phyloP scores from a whole-genome alignment of 2,329 filamentous ascomycete genomes.

The Rhexocercosporidium sp. region DNA sequence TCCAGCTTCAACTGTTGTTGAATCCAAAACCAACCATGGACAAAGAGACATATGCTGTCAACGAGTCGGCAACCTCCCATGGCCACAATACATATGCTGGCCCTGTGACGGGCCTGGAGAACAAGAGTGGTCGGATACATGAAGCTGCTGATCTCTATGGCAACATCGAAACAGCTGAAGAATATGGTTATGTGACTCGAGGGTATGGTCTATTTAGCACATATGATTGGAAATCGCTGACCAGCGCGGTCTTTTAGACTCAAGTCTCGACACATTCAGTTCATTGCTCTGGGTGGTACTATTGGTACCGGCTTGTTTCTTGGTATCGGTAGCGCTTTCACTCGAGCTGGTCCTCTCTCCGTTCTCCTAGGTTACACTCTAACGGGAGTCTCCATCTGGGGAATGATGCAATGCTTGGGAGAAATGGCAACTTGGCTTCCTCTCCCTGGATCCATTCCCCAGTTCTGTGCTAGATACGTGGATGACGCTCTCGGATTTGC shows the following conservation, averaged over 20 bases:
- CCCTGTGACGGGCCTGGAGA: constrained; percentile 32
- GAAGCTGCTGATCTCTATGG: constrained; percentile 60
- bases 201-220: constrained; percentile 44
- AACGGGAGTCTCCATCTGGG: constrained; percentile 56
- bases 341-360: constrained; percentile 58
- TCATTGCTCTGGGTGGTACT: constrained; percentile 64
- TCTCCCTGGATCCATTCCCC: constrained; percentile 57
- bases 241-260: constrained; percentile 26
- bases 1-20: constrained; percentile 5
- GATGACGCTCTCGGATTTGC: constrained; percentile 62
- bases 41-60: constrained; percentile 30
- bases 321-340: constrained; percentile 57
- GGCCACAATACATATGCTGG: constrained; percentile 34
- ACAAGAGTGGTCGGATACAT: constrained; percentile 42
- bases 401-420: constrained; percentile 56
- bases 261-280: constrained; percentile 58
- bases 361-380: constrained; percentile 58
- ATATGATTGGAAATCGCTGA: constrained; percentile 4
- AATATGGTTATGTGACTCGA: constrained; percentile 56
- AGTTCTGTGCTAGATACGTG: constrained; percentile 48
- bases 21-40: constrained; percentile 31
- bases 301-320: constrained; percentile 62
- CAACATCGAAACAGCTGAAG: constrained; percentile 54
- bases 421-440: constrained; percentile 58
- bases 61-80: constrained; percentile 30